A percentile compares a stretch with the other conserved stretches of the same genome.
These are phyloP conservation scores for Solanum chacoense DNA, from an alignment of 305 asterid species.

Conservation along the genomic window DNA sequence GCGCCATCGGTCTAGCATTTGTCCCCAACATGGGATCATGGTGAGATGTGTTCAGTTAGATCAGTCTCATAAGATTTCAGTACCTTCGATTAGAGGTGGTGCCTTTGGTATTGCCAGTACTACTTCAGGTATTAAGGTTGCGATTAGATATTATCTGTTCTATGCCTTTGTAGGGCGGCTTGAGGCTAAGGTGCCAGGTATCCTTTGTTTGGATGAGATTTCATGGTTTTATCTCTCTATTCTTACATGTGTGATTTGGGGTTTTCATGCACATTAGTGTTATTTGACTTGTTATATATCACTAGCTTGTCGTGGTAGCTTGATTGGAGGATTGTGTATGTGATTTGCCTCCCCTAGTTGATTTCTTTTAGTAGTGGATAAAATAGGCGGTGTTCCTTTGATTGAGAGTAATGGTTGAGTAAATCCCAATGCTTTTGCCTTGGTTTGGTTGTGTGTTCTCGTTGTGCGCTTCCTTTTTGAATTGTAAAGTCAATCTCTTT, in stretches of 20 bases:
- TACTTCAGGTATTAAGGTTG: background rate
- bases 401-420: background rate
- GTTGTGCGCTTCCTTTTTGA: background rate
- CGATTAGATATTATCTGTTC: accelerated
- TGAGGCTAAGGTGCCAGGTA: background rate
- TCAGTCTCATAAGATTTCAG: background rate
- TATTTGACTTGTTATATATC: background rate
- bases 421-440: background rate
- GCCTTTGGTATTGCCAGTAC: background rate
- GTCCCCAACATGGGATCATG: background rate
- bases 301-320: background rate
- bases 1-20: background rate
- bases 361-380: background rate
- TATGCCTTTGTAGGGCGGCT: background rate
- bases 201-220: background rate
- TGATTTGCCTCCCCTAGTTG: background rate
- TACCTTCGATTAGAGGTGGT: background rate
- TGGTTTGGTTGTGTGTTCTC: background rate
- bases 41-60: background rate
- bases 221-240: too few relatives aligned
- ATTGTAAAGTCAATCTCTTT: background rate
- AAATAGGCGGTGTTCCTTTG: background rate
- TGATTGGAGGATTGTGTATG: background rate
- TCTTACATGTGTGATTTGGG: background rate
- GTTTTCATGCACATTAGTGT: background rate